phyloP scores from a whole-genome alignment of 1,284 basidiomycete genomes.

The Coniferiporia sulphurascens region DNA sequence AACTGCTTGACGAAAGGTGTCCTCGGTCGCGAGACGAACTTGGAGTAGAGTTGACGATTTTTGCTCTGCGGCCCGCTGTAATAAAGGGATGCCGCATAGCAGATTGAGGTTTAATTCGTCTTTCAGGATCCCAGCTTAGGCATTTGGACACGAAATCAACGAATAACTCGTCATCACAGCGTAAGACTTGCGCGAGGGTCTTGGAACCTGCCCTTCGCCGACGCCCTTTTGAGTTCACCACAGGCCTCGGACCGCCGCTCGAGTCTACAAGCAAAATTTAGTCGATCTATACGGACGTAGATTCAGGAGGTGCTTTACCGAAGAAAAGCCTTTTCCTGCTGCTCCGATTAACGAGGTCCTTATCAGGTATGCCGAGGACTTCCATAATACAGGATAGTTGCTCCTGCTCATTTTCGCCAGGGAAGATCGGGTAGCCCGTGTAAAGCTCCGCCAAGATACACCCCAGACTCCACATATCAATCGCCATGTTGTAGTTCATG shows the following conservation, averaged over 20 bases:
- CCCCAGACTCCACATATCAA: conserved; percentile 97
- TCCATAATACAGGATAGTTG: conserved; percentile 99
- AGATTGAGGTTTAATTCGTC: conserved; percentile 89
- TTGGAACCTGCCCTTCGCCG: conserved; percentile 88
- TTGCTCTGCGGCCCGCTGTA: conserved; percentile 55
- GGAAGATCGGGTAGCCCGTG: conserved; percentile 99
- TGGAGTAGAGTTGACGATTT: conserved; percentile 38
- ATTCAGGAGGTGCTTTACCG: conserved; percentile 46
- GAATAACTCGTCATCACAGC: conserved; percentile 85
- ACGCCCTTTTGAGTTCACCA: conserved; percentile 96
- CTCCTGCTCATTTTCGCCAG: conserved; percentile 99
- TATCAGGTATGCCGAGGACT: conserved; percentile 92
- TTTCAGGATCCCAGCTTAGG: conserved; percentile 96
- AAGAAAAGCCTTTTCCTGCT: conserved; percentile 96
- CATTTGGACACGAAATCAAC: conserved; percentile 94
- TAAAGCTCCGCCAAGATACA: conserved; percentile 97
- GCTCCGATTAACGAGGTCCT: conserved; percentile 91
- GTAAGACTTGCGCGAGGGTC: conserved; percentile 82
- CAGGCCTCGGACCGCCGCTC: conserved; percentile 86
- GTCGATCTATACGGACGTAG: not conserved
- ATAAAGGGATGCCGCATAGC: conserved; percentile 92
- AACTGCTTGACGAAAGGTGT: conserved; percentile 47
- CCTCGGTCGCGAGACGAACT: conserved; percentile 47
- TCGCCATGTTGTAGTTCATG: conserved; percentile 93
- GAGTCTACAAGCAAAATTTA: conserved; percentile 59